Evolutionary conservation across 1,284 basidiomycete genomes (phyloP), one percentile per base, ranked within the genome.

Genomic region (Tremellales sp.): DNA sequence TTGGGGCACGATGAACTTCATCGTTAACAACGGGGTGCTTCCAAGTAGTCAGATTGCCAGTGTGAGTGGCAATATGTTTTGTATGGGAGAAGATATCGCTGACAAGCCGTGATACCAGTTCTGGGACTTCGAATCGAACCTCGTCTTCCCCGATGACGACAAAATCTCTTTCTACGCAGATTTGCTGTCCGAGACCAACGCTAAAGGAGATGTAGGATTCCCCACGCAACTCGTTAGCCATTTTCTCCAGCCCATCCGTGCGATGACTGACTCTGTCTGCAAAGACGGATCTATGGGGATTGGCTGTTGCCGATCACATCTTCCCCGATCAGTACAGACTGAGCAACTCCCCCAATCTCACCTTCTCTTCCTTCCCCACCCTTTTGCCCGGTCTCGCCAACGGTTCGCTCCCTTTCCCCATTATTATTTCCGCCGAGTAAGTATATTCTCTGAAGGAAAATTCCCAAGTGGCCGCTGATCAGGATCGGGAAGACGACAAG

Each of bases 361-460:
- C 71, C 7, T 54, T 68, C 18, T 56, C 62, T 19, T 54, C 57
- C n/a, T 35, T 63, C 5, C 56, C 65, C 19, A 51, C 48, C 16
- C 41, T 58, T 32, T 53, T 67, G 12, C 41, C 51, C 21, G 48
- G 60, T 3, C 48, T 61, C 7, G 57, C 54, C 14, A 66, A 65
- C 43, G 67, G 56, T 7, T 54, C 52, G 31, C 53, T 70, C 8
- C 70, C 70, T 25, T 57, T 66, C 54, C 69, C 76, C 1, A 73
- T 78, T 58, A 73, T 76, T 54, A 70, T 77, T 31, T 71, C 76
- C 4, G 75, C 73, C 27, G 75, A 77, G 63, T 65, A 32, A 54
- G 65, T 54, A 2, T 2, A 24, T 22, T 25, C 34, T 36, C 8
- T 16, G 2, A 5, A 32, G 8, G 16, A 39, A 13, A 21, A 44